Base-by-base conservation (phyloP, 2,329 filamentous ascomycete species). In the Paracoccidioides lutzii region DNA sequence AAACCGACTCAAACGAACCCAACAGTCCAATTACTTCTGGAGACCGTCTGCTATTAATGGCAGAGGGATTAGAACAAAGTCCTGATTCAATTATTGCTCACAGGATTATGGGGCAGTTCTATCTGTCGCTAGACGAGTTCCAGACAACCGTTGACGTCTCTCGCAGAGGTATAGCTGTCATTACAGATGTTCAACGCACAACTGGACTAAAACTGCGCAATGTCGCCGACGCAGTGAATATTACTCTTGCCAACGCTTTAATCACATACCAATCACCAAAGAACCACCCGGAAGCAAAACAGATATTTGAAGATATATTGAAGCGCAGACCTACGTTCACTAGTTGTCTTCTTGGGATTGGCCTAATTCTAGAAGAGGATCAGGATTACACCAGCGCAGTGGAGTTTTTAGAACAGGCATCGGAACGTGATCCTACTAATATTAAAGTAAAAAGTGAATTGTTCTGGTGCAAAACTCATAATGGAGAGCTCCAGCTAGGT, bases 311-410 rank as follows among this genome's bases (percentile, higher is more conserved):
- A 62, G 80, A 80, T 35, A 87, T 97, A 4, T 77, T 98, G 0
- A 76, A 81, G 50, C 81, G 86, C 32, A 89, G 94, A 56, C 79
- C 83, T 1, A 81, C 81, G 2, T 90, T 87, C 0, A 94, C 90
- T 0, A 75, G 83, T 35, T 90, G 90, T 2, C 75, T 98, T 59
- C 87, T 97, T 48, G 93, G 93, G 0, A 82, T 96, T 38, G 94
- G 93, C 1, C 73, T 97, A 30, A 91, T 98, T 43, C 85, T 90
- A 49, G 90, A 96, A 69, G 93, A 97, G 63, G 90, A 95, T 61
- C 86, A 95, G 64, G 87, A 97, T 59, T 96, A 88, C 64, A 77
- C 81, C 49, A 79, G 88, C 64, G 93, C 94, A 0, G 82, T 90
- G 42, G 80, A 85, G 33, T 96, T 95, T 64, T 73, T 98, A 10